phyloP scores from a whole-genome alignment of 1,139 yeast species.

The Yamadazyma oceani region DNA sequence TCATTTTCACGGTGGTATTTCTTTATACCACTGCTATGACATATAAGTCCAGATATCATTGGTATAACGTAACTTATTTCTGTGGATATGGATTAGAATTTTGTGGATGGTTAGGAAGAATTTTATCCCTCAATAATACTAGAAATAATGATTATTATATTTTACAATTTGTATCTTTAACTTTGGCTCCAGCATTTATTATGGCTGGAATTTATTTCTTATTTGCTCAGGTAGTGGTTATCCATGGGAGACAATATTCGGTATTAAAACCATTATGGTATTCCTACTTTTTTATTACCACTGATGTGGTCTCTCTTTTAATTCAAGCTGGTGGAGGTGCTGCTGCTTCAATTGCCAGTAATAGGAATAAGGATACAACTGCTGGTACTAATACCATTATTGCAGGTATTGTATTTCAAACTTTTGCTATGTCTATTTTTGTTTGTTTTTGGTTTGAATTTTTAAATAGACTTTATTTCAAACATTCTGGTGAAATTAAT shows the following conservation, averaged over 20 bases:
- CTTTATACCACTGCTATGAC: slow-evolving; percentile 21
- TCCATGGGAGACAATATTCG: slow-evolving; percentile 66
- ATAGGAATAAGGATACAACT: slow-evolving; percentile 31
- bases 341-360: slow-evolving; percentile 59
- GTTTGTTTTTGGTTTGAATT: slow-evolving; percentile 57
- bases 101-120: slow-evolving; percentile 72
- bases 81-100: slow-evolving; percentile 38
- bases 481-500: slow-evolving; percentile 20
- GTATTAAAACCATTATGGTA: slow-evolving; percentile 73
- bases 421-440: slow-evolving; percentile 68
- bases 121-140: slow-evolving; percentile 42
- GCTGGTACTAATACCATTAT: slow-evolving; percentile 77
- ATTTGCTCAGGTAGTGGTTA: slow-evolving; percentile 69
- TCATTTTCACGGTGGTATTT: slow-evolving; percentile 27
- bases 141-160: slow-evolving; percentile 48
- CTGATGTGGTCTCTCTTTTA: slow-evolving; percentile 67
- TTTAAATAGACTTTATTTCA: slow-evolving; percentile 45
- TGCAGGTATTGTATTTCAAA: slow-evolving; percentile 81
- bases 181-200: slow-evolving; percentile 84
- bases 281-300: slow-evolving; percentile 63
- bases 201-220: slow-evolving; percentile 86
- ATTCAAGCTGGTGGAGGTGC: slow-evolving; percentile 83
- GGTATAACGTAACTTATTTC: slow-evolving; percentile 34
- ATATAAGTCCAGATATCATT: slow-evolving; percentile 27
- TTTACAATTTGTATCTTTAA: slow-evolving; percentile 67